Base-by-base conservation (phyloP, 148 eudicot genomes). In the Simmondsia chinensis region DNA sequence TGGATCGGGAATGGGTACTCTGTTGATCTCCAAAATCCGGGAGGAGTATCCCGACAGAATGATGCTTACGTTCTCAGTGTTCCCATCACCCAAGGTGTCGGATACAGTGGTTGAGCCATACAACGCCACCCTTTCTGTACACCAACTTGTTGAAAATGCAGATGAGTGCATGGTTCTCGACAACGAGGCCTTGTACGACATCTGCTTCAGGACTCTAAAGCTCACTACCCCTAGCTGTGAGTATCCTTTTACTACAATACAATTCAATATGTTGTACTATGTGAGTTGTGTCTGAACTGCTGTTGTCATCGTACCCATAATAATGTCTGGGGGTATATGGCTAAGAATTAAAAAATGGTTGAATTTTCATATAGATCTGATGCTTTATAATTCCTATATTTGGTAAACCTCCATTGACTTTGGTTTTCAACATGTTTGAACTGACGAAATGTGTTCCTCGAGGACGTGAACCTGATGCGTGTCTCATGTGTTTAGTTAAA, bases 61-160 rank as follows among this genome's bases (percentile, higher is more conserved):
- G 78, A 65, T 77, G 79, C 60, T 69, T 16, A 68, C 75, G 25
- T 69, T 63, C 54, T 63, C 79, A 6, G 69, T 69, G 32, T 68
- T 74, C 66, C 82, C 82, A 14, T 71, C 76, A 30, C 80, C 74
- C 9, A 75, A 63, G 64, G 81, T 79, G 12, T 62, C 73, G 4
- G 73, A 80, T 54, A 80, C 88, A 8, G 83, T 81, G 59, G 88
- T 76, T 40, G 88, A 80, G 59, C 88, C 87, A 10, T 79, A 79
- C 56, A 79, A 79, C 54, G 87, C 87, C 24, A 79, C 87, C 4
- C 82, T 79, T 25, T 80, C 80, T 32, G 80, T 76, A 43, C 83
- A 80, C 60, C 88, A 80, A 59, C 83, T 81, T 53, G 89, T 76
- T 41, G 89, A 81, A 64, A 81, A 81, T 60, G 83, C 84, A 17